A percentile compares a stretch with the other conserved stretches of the same genome.
Conservation (phyloP, 768 basidiomycete genomes). For the Leucosporidium yakuticum region DNA sequence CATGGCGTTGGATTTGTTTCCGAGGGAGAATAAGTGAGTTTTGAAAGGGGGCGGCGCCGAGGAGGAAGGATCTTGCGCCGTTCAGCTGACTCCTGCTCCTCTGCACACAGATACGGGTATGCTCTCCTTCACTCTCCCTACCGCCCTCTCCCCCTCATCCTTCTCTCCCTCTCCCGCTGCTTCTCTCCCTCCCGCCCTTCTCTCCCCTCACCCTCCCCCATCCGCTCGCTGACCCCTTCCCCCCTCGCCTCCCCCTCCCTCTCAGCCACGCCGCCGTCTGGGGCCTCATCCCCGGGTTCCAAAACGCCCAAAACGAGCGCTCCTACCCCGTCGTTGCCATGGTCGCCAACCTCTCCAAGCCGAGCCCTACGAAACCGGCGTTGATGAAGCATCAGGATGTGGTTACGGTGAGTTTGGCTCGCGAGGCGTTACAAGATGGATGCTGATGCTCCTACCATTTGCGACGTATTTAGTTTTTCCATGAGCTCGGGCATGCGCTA, state of each 20-base stretch:
- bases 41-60: background rate
- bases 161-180: no score
- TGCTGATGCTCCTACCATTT: conserved; percentile 39
- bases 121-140: no score
- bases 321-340: conserved; percentile 69
- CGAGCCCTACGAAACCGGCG: conserved; percentile 71
- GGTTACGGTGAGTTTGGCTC: background rate
- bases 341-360: conserved; percentile 86
- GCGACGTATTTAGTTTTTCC: conserved; percentile 84
- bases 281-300: conserved; percentile 60
- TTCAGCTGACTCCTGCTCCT: background rate
- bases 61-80: background rate
- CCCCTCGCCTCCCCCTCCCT: no score
- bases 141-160: no score
- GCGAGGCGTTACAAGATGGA: conserved; percentile 44
- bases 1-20: conserved; percentile 69
- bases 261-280: conserved; percentile 73
- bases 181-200: no score
- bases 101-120: conserved; percentile 54
- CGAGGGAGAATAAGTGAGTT: conserved; percentile 24
- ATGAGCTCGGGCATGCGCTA: conserved; percentile 50
- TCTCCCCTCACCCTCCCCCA: no score
- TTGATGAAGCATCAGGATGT: conserved; percentile 53
- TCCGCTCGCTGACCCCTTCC: no score
- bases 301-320: conserved; percentile 52